Evolutionary conservation across 306 rosid genomes (phyloP), one percentile per base, ranked within the genome.

Genomic region (Castanea sativa): DNA sequence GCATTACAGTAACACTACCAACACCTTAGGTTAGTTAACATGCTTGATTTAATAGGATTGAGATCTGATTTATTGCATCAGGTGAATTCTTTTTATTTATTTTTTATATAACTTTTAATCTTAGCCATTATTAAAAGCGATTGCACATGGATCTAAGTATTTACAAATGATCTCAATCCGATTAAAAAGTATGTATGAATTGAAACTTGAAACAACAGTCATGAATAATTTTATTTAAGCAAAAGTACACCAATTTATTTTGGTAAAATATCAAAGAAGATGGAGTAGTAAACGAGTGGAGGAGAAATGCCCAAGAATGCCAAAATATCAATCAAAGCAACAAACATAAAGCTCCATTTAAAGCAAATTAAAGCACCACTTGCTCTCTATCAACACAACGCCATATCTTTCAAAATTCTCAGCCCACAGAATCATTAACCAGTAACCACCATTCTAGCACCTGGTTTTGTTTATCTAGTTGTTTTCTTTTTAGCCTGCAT

Each of bases 401-500:
- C 52, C 79, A 45, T 20, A 52, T 61, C 77, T 21, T 78, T 77
- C 5, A 56, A 38, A 55, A 56, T 29, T 70, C 60, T n/a, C 82
- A 73, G 82, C 87, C 85, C 87, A 84, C 87, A 84, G 82, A 76
- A 71, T 83, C 67, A 61, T 41, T 56, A 65, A 65, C 45, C 45
- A 38, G 8, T 38, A 38, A 38, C 76, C 76, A 23, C 57, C 52
- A 49, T 38, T 41, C 15, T 72, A 81, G 88, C 88, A 85, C 85
- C 88, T 71, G 76, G 85, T 85, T 81, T 85, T 78, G 72, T 63
- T 75, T 7, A 8, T 10, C 27, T 16, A 63, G 25, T 55, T 70
- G 18, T 59, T n/a, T 52, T 27, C 51, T 21, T n/a, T 20, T 76
- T 65, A 5, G 58, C 2, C 65, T 30, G 73, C 33, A 55, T 58